Conservation (phyloP, 345 rosid genomes). For the Carallia brachiata region DNA sequence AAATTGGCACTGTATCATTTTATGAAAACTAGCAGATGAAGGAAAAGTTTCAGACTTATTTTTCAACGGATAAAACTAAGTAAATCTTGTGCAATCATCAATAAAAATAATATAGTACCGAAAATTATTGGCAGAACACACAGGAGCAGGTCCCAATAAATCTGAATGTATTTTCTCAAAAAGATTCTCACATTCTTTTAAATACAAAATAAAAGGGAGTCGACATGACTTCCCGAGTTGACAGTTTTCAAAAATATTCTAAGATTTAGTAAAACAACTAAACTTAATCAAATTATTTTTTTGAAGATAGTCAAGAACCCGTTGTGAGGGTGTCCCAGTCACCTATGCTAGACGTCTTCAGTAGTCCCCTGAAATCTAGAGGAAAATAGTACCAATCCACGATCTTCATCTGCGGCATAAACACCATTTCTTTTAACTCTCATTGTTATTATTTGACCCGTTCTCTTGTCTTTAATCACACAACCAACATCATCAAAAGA, state of each 20-base stretch:
- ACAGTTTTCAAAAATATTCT: not conserved
- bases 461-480: not conserved
- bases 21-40: not conserved
- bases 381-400: too few species aligned
- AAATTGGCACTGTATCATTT: not conserved
- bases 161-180: not conserved
- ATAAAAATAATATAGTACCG: not conserved
- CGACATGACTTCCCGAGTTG: conserved; percentile 2
- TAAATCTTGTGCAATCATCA: not conserved
- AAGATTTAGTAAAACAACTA: too few species aligned
- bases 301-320: too few species aligned
- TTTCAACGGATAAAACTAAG: conserved; percentile 9
- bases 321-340: too few species aligned
- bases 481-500: not conserved
- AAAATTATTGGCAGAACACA: not conserved
- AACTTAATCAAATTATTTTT: too few species aligned
- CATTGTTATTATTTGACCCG: not conserved
- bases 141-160: not conserved
- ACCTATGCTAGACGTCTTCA: too few species aligned
- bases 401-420: not conserved
- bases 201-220: not conserved
- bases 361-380: too few species aligned
- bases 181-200: not conserved
- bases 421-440: not conserved
- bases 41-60: not conserved